Conservation (phyloP, 257 asterid genomes). For the Jacaranda mimosifolia region DNA sequence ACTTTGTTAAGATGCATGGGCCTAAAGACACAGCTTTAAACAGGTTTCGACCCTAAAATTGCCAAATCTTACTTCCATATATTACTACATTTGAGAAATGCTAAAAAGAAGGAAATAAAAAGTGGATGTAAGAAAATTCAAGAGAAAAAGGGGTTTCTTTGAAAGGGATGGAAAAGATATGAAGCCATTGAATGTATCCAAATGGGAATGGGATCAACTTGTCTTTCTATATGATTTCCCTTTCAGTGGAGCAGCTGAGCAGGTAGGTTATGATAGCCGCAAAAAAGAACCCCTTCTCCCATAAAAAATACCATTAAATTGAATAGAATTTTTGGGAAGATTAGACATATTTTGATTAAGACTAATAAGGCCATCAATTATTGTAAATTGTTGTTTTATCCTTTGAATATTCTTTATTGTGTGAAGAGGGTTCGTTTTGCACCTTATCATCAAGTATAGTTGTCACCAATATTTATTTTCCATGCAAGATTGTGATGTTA, state of each 20-base stretch:
- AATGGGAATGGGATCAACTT: slow-evolving; percentile 33
- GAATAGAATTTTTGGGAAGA: background rate
- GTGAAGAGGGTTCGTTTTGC: slow-evolving; percentile 18
- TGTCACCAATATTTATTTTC: background rate
- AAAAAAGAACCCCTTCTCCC: slow-evolving; percentile 37
- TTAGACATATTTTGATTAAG: slow-evolving; percentile 38
- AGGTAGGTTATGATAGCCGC: slow-evolving; percentile 39
- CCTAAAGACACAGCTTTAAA: too few species aligned
- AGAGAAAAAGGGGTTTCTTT: background rate
- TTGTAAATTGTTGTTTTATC: slow-evolving; percentile 14
- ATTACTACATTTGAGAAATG: background rate
- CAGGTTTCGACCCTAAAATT: slow-evolving; percentile 14
- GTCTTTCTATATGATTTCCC: slow-evolving; percentile 25
- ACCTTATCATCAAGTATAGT: slow-evolving; percentile 20
- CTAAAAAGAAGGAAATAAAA: background rate
- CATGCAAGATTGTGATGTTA: slow-evolving; percentile 29
- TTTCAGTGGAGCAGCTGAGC: slow-evolving; percentile 50
- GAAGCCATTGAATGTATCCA: background rate
- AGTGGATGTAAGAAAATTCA: slow-evolving; percentile 1
- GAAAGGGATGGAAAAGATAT: slow-evolving; percentile 35
- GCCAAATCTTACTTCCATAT: slow-evolving; percentile 1
- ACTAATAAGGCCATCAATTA: slow-evolving; percentile 29
- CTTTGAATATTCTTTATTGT: slow-evolving; percentile 1
- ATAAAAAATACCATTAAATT: background rate
- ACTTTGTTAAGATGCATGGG: too few species aligned